Evolutionary conservation across 2,329 filamentous ascomycete genomes (phyloP), one percentile per base, ranked within the genome.

Genomic region (Aspergillus texensis): DNA sequence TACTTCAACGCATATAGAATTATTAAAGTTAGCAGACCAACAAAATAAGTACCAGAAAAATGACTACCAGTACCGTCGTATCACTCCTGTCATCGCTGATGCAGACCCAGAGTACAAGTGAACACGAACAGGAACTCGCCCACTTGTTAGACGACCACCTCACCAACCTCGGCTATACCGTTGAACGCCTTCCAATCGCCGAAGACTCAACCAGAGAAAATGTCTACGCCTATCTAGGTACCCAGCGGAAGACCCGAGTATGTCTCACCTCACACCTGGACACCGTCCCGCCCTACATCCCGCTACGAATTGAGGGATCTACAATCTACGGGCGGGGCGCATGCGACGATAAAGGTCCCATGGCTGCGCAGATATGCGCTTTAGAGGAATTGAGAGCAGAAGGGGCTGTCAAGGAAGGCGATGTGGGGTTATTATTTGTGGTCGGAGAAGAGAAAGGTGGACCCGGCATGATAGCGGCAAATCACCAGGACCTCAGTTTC

Each of bases 361-460:
- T 95, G 14, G 91, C 92, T 0, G 85, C 91, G 9, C 91, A 94
- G 77, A 86, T 94, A 64, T 85, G 85, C 26, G 92, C 92, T 0
- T 79, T 91, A 4, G 79, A 85, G 65, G 79, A 85, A 67, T 81
- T 91, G 9, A 72, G 87, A 5, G 71, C 74, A 0, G 68, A 78
- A 0, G 74, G 74, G 0, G 70, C 76, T 39, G 76, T 87, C 43
- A 48, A 61, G n/a, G 73, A 78, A 2, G 81, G 81, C 2, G 86
- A 89, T 69, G 78, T 88, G 0, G 83, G 88, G 64, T 79, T 92
- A 16, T 75, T 90, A 1, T 91, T 85, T 66, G 89, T 92, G 0
- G 82, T 86, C 0, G 84, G 83, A 19, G 85, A 86, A 68, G 84
- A 86, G 63, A 79, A 78, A n/a, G 82, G 81, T 10, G 85, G 84